Evolutionary conservation across 345 rosid genomes (phyloP), one percentile per base, ranked within the genome.

Genomic region (Aethionema arabicum): DNA sequence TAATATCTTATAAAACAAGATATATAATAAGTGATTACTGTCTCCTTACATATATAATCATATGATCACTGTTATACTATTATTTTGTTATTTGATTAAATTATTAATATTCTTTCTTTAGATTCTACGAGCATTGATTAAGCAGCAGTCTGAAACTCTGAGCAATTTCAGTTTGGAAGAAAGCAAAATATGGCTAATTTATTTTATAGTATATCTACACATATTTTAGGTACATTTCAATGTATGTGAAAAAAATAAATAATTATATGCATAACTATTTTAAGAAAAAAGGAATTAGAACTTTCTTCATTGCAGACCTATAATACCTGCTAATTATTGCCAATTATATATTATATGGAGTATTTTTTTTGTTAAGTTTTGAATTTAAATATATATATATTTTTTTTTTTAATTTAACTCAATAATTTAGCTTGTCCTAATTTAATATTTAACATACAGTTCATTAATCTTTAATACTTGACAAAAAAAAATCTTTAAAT

Each of bases 141-240:
- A 32, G 43, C 37, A 43, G 41, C 61, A 71, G 68, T 65, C 78
- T 70, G 74, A 77, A 72, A 56, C 68, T 67, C 76, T 69, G 74
- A 66, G 68, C 54, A 45, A 38, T 55, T 65, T 57, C 73, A 70
- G 80, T 72, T 66, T 58, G 52, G 67, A 72, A 74, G 76, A 64
- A 56, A 49, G 75, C 66, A 41, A 12, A 43, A 72, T 43, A 54
- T 8, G 61, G 73, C 36, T 44, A 52, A 61, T 45, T 21, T 21
- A 5, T 41, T 52, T 11, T 45, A 11, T 8, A 36, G 43, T 52
- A 40, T 6, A 8, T 40, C 2, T 8, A 40, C 27, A 21, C 27
- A 21, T 21, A 21, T 21, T 21, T 21, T 21, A 21, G 27, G 27
- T 21, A 21, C 27, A 21, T 21, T 21, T 21, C 27, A 21, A 21